Conservation (phyloP, 495 filamentous ascomycete genomes). For the Lichina pygmaea region DNA sequence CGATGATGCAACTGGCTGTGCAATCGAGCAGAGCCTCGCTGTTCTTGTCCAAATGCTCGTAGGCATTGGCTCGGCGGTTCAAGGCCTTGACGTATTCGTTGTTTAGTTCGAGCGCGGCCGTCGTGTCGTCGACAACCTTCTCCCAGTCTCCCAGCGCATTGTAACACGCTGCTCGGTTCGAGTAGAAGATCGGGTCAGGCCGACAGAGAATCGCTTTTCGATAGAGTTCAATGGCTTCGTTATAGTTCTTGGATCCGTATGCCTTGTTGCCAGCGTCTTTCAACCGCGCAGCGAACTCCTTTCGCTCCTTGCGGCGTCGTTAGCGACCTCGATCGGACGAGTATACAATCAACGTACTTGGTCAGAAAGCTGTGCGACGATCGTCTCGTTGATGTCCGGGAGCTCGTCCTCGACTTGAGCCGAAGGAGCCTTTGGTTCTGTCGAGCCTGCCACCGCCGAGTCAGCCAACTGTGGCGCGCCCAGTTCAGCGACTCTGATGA, state of each 20-base stretch:
- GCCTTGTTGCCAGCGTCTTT: conserved; percentile 94
- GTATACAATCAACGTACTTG: conserved; percentile 20
- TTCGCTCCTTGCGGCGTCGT: conserved; percentile 23
- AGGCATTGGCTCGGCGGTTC: conserved; percentile 84
- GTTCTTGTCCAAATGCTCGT: conserved; percentile 73
- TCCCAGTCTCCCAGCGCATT: conserved; percentile 81
- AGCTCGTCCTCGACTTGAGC: conserved; percentile 51
- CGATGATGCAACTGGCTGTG: conserved; percentile 97
- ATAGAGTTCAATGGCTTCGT: conserved; percentile 77
- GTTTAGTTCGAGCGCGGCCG: conserved; percentile 72
- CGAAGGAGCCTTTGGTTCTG: conserved; percentile 16
- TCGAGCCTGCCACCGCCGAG: too few species aligned
- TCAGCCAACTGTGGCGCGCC: too few species aligned
- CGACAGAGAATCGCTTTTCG: conserved; percentile 89
- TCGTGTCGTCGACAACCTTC: conserved; percentile 92
- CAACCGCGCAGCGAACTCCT: conserved; percentile 65
- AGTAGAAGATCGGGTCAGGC: conserved; percentile 93
- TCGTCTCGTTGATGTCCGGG: conserved; percentile 60
- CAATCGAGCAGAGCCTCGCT: conserved; percentile 92
- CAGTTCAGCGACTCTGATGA: too few species aligned
- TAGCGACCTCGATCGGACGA: neutral
- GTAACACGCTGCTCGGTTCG: conserved; percentile 91
- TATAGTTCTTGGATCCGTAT: conserved; percentile 77
- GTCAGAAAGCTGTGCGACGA: conserved; percentile 38
- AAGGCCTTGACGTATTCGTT: conserved; percentile 93